Evolutionary conservation across 352 stramenopile species (phyloP).

Genomic region (Globisporangium okanoganense): DNA sequence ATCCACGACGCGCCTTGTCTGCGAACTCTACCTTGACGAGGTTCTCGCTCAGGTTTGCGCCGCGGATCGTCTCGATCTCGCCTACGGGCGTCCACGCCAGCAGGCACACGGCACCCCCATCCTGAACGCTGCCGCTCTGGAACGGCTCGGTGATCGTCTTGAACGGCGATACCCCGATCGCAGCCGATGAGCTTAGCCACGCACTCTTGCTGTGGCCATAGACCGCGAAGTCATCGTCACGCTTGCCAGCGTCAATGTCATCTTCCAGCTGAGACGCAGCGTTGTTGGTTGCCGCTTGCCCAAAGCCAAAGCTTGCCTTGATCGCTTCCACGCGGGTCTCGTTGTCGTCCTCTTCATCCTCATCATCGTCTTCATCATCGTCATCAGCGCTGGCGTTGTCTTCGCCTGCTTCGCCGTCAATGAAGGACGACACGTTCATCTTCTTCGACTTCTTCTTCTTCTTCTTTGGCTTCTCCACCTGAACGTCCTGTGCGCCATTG

Average conservation of each 20-base stretch:
- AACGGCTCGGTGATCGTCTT: slow-evolving; percentile 57
- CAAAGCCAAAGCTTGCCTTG: slow-evolving; percentile 83
- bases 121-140: slow-evolving; percentile 49
- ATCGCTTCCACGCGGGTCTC: slow-evolving; percentile 76
- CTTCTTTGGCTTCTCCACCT: slow-evolving; percentile 8
- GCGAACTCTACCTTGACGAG: slow-evolving; percentile 79
- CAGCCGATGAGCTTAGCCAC: neutral
- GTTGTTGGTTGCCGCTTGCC: slow-evolving; percentile 23
- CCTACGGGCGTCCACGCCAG: slow-evolving; percentile 71
- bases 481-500: neutral
- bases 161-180: slow-evolving; percentile 16
- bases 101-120: slow-evolving; percentile 43
- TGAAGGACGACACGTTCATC: slow-evolving; percentile 31
- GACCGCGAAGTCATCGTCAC: slow-evolving; percentile 1
- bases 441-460: slow-evolving; percentile 20
- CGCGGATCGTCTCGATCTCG: slow-evolving; percentile 77
- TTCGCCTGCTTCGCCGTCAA: slow-evolving; percentile 48
- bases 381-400: slow-evolving; percentile 24
- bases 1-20: slow-evolving; percentile 76
- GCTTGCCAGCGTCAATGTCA: slow-evolving; percentile 6
- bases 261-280: slow-evolving; percentile 19
- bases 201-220: neutral
- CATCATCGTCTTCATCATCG: slow-evolving; percentile 30
- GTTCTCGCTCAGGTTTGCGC: slow-evolving; percentile 62
- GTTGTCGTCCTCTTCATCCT: slow-evolving; percentile 45